A percentile compares a stretch with the other conserved stretches of the same genome.
Conservation (phyloP, 164 flowering plant species). For the Nymphaea thermarum region DNA sequence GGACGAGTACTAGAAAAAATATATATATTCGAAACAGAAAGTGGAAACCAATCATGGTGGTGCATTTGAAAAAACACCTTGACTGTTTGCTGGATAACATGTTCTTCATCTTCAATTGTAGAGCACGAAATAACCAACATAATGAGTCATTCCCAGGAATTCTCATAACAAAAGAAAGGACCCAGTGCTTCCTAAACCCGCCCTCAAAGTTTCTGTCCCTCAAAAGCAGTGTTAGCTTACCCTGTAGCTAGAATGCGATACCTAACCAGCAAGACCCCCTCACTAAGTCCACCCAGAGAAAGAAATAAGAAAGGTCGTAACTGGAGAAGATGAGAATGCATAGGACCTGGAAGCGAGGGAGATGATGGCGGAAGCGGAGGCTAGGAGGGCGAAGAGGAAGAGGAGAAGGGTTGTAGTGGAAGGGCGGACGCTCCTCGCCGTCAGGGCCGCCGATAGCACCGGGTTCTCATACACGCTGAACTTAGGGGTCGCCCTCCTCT, state of each 20-base stretch:
- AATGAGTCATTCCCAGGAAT: no score
- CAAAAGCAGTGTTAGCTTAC: no score
- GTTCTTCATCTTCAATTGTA: no score
- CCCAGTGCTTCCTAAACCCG: no score
- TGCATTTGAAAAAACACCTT: no score
- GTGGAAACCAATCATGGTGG: no score
- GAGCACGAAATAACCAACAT: no score
- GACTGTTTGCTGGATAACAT: no score
- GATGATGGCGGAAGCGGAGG: constrained; percentile 40
- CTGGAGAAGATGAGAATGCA: neutral
- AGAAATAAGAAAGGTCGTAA: neutral
- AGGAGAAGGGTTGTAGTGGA: constrained; percentile 33
- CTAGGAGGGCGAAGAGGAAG: constrained; percentile 36
- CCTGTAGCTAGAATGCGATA: neutral
- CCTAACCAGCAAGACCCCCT: neutral
- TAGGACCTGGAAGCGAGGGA: constrained; percentile 38
- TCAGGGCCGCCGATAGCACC: constrained; percentile 61
- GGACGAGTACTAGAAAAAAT: no score
- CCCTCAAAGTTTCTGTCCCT: no score
- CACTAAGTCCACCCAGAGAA: neutral
- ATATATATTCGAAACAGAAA: no score
- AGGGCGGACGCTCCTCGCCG: constrained; percentile 65
- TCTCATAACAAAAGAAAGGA: no score
- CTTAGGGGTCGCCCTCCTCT: constrained; percentile 30
- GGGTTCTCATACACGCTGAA: constrained; percentile 81